Percentiles rank a stretch among this genome's conserved stretches.
Evolutionary conservation across 2,329 filamentous ascomycete genomes (phyloP).

Genomic region (Cercospora zeina): DNA sequence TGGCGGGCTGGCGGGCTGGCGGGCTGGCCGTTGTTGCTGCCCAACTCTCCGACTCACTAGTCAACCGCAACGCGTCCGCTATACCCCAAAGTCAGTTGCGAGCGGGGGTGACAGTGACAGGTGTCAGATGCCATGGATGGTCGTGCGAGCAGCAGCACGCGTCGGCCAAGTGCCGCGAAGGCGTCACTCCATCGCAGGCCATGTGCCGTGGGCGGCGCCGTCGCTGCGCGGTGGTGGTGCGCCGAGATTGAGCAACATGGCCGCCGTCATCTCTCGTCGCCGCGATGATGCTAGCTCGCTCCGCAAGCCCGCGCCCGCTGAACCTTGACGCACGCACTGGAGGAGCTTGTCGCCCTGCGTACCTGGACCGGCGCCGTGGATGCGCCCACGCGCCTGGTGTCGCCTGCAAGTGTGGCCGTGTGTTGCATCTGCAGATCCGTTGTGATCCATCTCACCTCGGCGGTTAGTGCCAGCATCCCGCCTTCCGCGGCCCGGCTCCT

Average conservation of each 20-base stretch:
- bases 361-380: constrained; percentile 23
- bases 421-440: constrained; percentile 3
- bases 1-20: too few relatives aligned
- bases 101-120: too few relatives aligned
- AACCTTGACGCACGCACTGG: constrained; percentile 1
- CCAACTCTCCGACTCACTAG: too few relatives aligned
- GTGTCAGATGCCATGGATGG: too few relatives aligned
- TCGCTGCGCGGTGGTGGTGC: constrained; percentile 1
- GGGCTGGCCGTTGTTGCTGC: too few relatives aligned
- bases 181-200: too few relatives aligned
- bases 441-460: neutral
- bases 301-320: constrained; percentile 1
- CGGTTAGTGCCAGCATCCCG: constrained; percentile 12
- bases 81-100: too few relatives aligned
- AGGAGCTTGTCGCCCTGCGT: constrained; percentile 16
- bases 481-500: constrained; percentile 21
- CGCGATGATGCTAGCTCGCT: constrained; percentile 8
- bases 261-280: constrained; percentile 2
- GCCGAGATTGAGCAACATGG: neutral
- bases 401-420: constrained; percentile 3
- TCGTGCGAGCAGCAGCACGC: too few relatives aligned
- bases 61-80: too few relatives aligned
- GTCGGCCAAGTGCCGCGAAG: too few relatives aligned
- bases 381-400: constrained; percentile 12
- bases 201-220: neutral